Base-by-base conservation (phyloP, 1,139 yeast species). In the Hyphopichia khmerensis region DNA sequence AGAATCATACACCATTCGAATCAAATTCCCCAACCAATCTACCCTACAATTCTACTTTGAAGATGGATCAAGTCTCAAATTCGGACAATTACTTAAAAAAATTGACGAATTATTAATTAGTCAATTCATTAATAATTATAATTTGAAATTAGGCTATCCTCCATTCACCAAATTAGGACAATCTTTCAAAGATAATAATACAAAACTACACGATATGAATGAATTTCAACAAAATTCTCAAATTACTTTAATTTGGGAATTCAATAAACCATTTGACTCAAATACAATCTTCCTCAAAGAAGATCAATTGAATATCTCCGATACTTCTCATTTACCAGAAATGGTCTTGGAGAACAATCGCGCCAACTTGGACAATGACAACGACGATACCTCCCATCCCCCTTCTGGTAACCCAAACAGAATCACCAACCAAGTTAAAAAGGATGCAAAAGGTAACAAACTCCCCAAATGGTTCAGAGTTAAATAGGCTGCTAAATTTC, bases 1-100 rank as follows among this genome's bases (percentile, higher is more conserved):
- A 1, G 42, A 52, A 2, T 53, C 55, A 33, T 69, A 66, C 48
- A 61, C 65, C 21, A 63, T 80, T 10, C 60, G 86, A 40, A 52
- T 80, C 27, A 71, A 72, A 47, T 79, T 81, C 47, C 84, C 85
- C 1, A 83, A 81, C 57, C 62, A 74, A 23, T 58, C 73, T 4
- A 66, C 70, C 24, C 55, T 81, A n/a, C 81, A 79, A 46, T 59
- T 75, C n/a, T 62, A 68, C 39, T 72, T 79, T 38, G 58, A 60
- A 18, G 68, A 74, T 35, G 46, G 51, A 3, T 69, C 69, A 15
- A 61, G 65, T 0, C 57, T 64, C 13, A 67, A 77, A 38, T 73
- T 80, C 46, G 72, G 75, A 1, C 66, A 69, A 39, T 64, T 80
- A 29, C 44, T 72, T 39, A 64, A 66, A 39, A 57, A 63, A 38